Conservation (phyloP, 495 filamentous ascomycete genomes). For the Massariosphaeria phaeospora region DNA sequence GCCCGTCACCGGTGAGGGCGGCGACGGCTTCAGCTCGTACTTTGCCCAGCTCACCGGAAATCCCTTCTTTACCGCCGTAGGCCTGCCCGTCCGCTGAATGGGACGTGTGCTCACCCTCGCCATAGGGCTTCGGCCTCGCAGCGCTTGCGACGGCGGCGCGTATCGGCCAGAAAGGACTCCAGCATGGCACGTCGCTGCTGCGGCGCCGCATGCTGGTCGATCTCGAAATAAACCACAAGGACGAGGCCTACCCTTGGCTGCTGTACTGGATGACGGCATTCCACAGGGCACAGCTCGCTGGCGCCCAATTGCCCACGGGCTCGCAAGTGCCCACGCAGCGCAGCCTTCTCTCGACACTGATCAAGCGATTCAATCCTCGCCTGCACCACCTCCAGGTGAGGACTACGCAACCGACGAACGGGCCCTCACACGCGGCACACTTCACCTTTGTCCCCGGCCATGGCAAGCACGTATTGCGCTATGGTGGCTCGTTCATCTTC, state of each 20-base stretch:
- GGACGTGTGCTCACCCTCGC: conserved; percentile 13
- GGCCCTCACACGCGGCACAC: conserved; percentile 67
- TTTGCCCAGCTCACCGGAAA: conserved; percentile 56
- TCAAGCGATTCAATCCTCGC: conserved; percentile 56
- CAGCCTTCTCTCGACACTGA: conserved; percentile 50
- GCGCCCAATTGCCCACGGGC: conserved; percentile 37
- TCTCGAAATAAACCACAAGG: conserved; percentile 87
- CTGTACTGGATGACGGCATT: conserved; percentile 89
- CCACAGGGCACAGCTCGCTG: conserved; percentile 53
- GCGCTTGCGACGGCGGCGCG: conserved; percentile 73
- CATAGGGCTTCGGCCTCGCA: conserved; percentile 76
- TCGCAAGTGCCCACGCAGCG: conserved; percentile 30
- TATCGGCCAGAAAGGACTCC: conserved; percentile 66
- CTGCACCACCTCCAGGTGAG: conserved; percentile 66
- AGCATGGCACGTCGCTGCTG: conserved; percentile 63
- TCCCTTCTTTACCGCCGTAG: conserved; percentile 65
- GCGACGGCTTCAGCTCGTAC: conserved; percentile 28
- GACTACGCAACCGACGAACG: conserved; percentile 58
- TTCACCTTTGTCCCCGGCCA: conserved; percentile 89
- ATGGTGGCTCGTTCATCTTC: conserved; percentile 76
- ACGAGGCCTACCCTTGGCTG: conserved; percentile 91
- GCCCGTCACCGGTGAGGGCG: conserved; percentile 10
- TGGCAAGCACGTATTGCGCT: conserved; percentile 79
- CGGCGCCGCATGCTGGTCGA: conserved; percentile 86
- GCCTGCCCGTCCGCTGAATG: conserved; percentile 6